Evolutionary conservation across 164 flowering plant species (phyloP).

Genomic region (Tinospora cordifolia): DNA sequence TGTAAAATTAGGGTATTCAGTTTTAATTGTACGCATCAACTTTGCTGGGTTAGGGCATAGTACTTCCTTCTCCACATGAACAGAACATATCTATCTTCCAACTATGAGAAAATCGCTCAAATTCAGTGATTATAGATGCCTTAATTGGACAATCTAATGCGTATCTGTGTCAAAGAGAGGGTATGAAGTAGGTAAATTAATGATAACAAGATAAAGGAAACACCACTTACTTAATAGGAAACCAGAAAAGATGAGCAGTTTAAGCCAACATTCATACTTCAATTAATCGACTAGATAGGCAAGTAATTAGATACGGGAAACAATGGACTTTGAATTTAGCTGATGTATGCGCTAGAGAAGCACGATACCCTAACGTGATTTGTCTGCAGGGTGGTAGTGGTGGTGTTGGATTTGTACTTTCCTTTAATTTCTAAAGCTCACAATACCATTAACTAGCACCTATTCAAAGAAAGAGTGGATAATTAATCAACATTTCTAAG

Average conservation of each 20-base stretch:
- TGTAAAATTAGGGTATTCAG: background rate
- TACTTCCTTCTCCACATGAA: background rate
- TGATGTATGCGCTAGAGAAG: background rate
- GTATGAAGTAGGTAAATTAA: too few species aligned
- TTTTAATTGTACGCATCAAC: background rate
- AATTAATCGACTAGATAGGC: background rate
- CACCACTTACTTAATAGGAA: too few species aligned
- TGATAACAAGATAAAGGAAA: too few species aligned
- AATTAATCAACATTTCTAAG: too few species aligned
- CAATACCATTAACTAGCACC: too few species aligned
- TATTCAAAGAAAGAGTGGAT: too few species aligned
- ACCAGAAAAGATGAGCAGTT: background rate
- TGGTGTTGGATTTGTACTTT: background rate
- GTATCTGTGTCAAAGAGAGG: too few species aligned
- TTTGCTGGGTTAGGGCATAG: background rate
- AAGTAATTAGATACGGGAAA: too few species aligned
- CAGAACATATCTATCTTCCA: background rate
- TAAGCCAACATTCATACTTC: background rate
- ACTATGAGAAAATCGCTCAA: background rate
- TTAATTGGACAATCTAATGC: too few species aligned
- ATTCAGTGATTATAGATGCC: too few species aligned
- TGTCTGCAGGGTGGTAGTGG: background rate
- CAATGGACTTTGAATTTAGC: too few species aligned
- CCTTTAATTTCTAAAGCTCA: too few species aligned
- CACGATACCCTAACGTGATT: background rate